A percentile compares a stretch with the other conserved stretches of the same genome.
phyloP scores from a whole-genome alignment of 2,329 filamentous ascomycete genomes.

The Talaromyces sp. region DNA sequence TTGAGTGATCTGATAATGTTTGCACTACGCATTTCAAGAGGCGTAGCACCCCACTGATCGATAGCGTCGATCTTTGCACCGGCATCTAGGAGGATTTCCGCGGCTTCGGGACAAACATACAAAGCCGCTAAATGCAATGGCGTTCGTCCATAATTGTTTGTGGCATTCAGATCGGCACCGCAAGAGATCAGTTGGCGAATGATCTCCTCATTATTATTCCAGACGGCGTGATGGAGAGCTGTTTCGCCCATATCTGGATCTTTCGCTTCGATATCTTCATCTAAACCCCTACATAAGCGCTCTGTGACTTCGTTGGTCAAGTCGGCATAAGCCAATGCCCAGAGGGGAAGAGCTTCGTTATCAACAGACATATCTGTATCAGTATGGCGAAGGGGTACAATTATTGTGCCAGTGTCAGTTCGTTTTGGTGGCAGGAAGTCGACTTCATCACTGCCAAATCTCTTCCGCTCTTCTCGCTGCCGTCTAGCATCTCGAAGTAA shows the following conservation, averaged over 20 bases:
- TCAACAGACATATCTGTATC: neutral
- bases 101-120: neutral
- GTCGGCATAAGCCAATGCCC: neutral
- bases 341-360: neutral
- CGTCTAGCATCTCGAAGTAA: slow-evolving; percentile 1
- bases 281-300: neutral
- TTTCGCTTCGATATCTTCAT: neutral
- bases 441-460: neutral
- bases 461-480: slow-evolving; percentile 2
- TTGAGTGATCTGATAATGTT: neutral
- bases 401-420: neutral
- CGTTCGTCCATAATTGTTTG: slow-evolving; percentile 3
- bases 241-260: slow-evolving; percentile 6
- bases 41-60: neutral
- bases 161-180: neutral
- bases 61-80: neutral
- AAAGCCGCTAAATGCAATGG: neutral
- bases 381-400: neutral
- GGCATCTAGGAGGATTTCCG: neutral
- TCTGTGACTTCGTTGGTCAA: neutral
- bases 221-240: neutral
- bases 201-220: neutral
- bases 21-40: neutral
- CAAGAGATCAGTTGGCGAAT: neutral
- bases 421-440: neutral